Evolutionary conservation across 2,329 filamentous ascomycete species (phyloP), one percentile per base, ranked within the genome.

Genomic region (Talaromyces sp.): DNA sequence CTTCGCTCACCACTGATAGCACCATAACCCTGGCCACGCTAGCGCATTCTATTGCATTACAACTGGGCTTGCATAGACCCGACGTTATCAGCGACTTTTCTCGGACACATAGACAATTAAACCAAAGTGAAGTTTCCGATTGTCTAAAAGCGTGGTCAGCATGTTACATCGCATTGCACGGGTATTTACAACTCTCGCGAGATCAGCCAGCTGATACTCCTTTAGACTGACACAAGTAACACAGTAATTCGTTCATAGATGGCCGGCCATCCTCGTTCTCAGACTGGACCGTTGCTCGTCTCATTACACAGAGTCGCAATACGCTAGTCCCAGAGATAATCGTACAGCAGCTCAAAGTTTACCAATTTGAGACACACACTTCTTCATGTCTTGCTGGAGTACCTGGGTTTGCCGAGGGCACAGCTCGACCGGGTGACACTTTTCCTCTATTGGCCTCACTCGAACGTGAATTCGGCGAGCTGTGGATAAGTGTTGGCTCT

Each of bases 11-110:
- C 2, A 61, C 61, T 1, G 69, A 70, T 46, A 61, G 59, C 7
- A 67, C 67, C 1, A 61, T 64, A 31, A 61, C 66, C 6, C 60
- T 69, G 16, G 56, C 66, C 9, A 66, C 65, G 14, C 52, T 66
- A 2, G 67, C 68, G 1, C 65, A 65, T n/a, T 66, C 66, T 21
- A 65, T 67, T 8, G 60, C 66, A 18, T 55, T 69, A 16, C 63
- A 64, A 25, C 65, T 69, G 7, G 69, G 68, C 2, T 54, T 70
- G 5, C 68, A 69, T 40, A 62, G 67, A n/a, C 68, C 68, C 3
- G 68, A 66, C 5, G 25, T 61, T 3, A 66, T 67, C n/a, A 63
- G 62, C 14, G 66, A 66, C 23, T 67, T 66, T 46, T 66, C 57
- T 33, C 62, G 55, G 25, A 66, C 61, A n/a, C 63, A 61, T 58